A percentile compares a stretch with the other conserved stretches of the same genome.
Conservation (phyloP, 805 yeast genomes). For the Debaryomyces hansenii region DNA sequence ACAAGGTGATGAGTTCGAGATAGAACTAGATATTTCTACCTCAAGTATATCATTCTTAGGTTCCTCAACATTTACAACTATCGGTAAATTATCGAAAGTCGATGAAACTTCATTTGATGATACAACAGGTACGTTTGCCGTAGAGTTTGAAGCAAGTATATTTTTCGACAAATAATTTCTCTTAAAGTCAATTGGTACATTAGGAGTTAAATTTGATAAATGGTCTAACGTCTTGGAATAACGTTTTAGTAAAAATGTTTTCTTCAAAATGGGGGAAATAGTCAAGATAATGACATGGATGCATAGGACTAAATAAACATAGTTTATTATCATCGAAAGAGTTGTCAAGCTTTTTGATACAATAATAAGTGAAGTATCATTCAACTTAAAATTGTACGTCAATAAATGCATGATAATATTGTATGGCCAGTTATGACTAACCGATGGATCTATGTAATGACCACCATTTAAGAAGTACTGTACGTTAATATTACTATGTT, state of each 20-base stretch:
- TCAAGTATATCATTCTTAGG: background rate
- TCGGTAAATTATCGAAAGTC: background rate
- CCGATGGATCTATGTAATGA: background rate
- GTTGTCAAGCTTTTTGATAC: conserved; percentile 2
- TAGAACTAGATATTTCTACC: background rate
- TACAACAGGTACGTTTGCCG: background rate
- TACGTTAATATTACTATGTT: background rate
- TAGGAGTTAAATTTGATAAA: conserved; percentile 19
- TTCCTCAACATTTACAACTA: conserved; percentile 3
- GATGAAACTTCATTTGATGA: background rate
- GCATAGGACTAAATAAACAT: conserved; percentile 15
- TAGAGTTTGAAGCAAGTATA: background rate
- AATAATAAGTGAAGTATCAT: conserved; percentile 6
- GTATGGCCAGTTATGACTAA: background rate
- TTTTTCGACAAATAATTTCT: background rate
- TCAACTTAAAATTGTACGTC: conserved; percentile 1
- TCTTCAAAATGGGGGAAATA: conserved; percentile 6
- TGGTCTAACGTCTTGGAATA: conserved; percentile 21
- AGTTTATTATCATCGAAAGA: conserved; percentile 10
- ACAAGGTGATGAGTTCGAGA: background rate
- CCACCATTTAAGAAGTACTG: background rate
- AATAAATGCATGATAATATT: background rate
- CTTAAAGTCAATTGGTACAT: conserved; percentile 14
- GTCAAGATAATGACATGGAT: conserved; percentile 25
- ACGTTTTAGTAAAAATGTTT: conserved; percentile 14